phyloP scores from a whole-genome alignment of 2,329 filamentous ascomycete genomes.

The Fusarium chaquense region DNA sequence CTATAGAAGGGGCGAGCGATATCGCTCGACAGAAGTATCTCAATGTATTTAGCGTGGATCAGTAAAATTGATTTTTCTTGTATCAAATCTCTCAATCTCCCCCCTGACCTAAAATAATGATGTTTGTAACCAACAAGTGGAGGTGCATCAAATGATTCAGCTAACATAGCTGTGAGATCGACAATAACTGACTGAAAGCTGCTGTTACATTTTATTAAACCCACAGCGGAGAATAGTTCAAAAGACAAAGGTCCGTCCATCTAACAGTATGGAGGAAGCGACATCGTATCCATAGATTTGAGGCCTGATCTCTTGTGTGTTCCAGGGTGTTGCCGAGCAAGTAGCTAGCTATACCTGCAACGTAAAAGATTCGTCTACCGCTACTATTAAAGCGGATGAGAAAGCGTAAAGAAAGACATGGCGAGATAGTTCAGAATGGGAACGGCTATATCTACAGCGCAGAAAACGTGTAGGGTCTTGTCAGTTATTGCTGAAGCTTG shows the following conservation, averaged over 20 bases:
- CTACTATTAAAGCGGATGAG: too few relatives aligned
- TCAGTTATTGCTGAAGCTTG: too few relatives aligned
- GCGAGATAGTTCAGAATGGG: too few relatives aligned
- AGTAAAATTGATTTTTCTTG: conserved; percentile 11
- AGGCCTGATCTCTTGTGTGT: not conserved
- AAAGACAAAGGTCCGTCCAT: not conserved
- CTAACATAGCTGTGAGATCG: not conserved
- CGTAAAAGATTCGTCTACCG: too few relatives aligned
- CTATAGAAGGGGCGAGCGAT: not conserved
- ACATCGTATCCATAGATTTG: not conserved
- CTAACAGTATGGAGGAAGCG: not conserved
- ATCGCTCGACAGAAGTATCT: conserved; percentile 1
- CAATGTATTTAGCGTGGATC: conserved; percentile 30
- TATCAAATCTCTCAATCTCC: not conserved
- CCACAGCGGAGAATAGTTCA: not conserved
- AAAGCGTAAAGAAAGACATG: not conserved
- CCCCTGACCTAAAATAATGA: not conserved
- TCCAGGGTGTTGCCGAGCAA: not conserved
- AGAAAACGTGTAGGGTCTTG: too few relatives aligned
- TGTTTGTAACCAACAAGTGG: not conserved
- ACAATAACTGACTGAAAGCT: not conserved
- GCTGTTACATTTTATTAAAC: not conserved
- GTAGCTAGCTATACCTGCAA: not conserved
- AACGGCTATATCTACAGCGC: not conserved
- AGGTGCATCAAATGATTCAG: not conserved